Base-by-base conservation (phyloP, 1,284 basidiomycete species). In the Ceratobasidium sp. region DNA sequence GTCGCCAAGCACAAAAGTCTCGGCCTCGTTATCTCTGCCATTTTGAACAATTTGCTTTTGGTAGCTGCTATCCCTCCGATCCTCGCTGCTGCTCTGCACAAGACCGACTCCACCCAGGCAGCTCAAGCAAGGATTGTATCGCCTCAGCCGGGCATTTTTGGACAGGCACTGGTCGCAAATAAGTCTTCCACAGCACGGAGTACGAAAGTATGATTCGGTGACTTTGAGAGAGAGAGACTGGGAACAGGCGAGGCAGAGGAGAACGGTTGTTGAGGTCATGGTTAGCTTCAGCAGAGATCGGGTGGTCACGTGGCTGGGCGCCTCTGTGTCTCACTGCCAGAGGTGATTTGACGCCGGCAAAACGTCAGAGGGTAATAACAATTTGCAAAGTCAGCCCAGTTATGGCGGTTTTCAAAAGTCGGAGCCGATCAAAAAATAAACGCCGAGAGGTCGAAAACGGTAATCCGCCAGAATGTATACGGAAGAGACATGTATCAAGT, bases 1-100 rank as follows among this genome's bases (percentile, higher is more conserved):
- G 70, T 91, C 91, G 15, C 90, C 92, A 3, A 94, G 80, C 0
- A 91, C 85, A 82, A 92, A 93, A 23, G 54, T 68, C 74, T 77
- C 69, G 44, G 66, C 70, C 13, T 74, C 74, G 23, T 70, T 69
- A 15, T 77, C 79, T 75, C 86, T 73, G 17, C 69, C 73, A 44
- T 69, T 40, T 57, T 79, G 78, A 17, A 69, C 75, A 12, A 46
- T 40, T 48, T 44, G 62, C 42, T 66, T 78, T 65, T 42, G 48
- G n/a, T 61, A 54, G 20, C 52, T 46, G 48, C 64, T 40, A 33
- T 59, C 42, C 44, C 66, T 65, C 56, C 54, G 44, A 65, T 74
- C 64, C 70, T 70, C 76, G 26, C 40, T 76, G 15, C 54, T 66
- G 40, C 46, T 62, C 66, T 65, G 76, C 4, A 78, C 78, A 2